Percentiles rank a stretch among this genome's conserved stretches.
Evolutionary conservation across 2,329 filamentous ascomycete genomes (phyloP).

Genomic region (Neophaeococcomyces aloes): DNA sequence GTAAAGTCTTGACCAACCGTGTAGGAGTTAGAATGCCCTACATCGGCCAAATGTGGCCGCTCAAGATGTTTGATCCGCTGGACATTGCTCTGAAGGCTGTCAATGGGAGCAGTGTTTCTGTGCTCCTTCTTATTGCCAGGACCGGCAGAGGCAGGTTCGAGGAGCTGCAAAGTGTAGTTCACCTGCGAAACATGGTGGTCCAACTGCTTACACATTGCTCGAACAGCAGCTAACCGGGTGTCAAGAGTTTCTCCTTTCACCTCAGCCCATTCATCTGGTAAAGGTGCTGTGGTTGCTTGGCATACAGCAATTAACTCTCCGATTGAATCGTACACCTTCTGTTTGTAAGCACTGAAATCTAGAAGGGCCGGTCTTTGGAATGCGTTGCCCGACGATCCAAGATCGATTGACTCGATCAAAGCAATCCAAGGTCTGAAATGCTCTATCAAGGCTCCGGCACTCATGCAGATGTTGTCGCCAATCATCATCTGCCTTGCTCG

Average conservation of each 20-base stretch:
- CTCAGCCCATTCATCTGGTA: constrained; percentile 93
- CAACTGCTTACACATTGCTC: constrained; percentile 64
- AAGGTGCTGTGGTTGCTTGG: constrained; percentile 79
- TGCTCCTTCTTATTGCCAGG: constrained; percentile 44
- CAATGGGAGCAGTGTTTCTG: constrained; percentile 22
- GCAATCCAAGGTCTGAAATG: constrained; percentile 83
- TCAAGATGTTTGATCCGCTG: constrained; percentile 35
- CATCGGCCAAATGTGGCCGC: constrained; percentile 29
- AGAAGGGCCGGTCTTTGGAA: constrained; percentile 75
- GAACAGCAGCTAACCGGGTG: constrained; percentile 70
- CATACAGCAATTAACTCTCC: constrained; percentile 80
- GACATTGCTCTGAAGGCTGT: constrained; percentile 46
- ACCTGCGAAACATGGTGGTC: constrained; percentile 81
- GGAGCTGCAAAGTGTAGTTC: constrained; percentile 73
- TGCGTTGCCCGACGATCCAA: constrained; percentile 64
- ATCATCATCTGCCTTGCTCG: constrained; percentile 67
- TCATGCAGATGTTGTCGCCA: constrained; percentile 69
- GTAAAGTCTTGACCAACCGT: constrained; percentile 26
- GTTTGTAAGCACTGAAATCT: constrained; percentile 84
- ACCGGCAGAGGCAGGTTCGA: constrained; percentile 56
- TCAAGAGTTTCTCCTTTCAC: constrained; percentile 83
- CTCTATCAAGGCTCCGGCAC: constrained; percentile 71
- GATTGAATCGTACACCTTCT: constrained; percentile 84
- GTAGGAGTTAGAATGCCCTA: constrained; percentile 36
- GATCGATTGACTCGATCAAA: constrained; percentile 81